Evolutionary conservation across 208 protist genomes (phyloP), one percentile per base, ranked within the genome.

Genomic region (Trypanosomatidae sp.): DNA sequence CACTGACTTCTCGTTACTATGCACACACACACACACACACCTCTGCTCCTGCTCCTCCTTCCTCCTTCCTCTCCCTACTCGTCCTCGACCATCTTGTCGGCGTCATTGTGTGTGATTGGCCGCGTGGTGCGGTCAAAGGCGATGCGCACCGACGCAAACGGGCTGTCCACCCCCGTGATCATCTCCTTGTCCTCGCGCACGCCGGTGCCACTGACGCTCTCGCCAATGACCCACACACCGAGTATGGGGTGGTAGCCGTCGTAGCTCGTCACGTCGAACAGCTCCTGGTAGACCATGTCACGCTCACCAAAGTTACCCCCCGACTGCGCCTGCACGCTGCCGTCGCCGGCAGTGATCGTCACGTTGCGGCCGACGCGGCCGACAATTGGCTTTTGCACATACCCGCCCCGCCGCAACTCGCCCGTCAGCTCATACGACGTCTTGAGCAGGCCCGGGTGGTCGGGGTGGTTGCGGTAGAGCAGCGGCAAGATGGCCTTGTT

Each of bases 401-500:
- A 91, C 18, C 78, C 81, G 4, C 24, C 45, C 6, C 33, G 22
- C 13, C 56, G 61, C 40, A 91, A 61, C 49, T 82, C 78, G 7
- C 73, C 62, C 11, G 74, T 73, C 22, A 90, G 63, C 39, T 71
- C 61, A 43, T 85, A 89, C 47, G 75, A 70, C 3, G 79, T 50
- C 27, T 56, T 56, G 41, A 89, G 58, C 20, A 88, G 46, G 21
- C 76, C 75, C 2, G 80, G 77, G 53, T 89, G 81, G 11, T 79
- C 71, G 2, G 81, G 81, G 61, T 94, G 71, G 35, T 69, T 79
- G 43, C 70, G 49, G 58, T 88, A 92, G 30, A 92, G 65, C 41
- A 92, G 71, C 19, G 84, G 84, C 28, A 94, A 56, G 49, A 90
- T 91, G 0, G 81, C 81, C 67, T 94, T 94, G 64, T 94, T 94